Conservation (phyloP, 495 filamentous ascomycete species). For the Aspergillus leporis region DNA sequence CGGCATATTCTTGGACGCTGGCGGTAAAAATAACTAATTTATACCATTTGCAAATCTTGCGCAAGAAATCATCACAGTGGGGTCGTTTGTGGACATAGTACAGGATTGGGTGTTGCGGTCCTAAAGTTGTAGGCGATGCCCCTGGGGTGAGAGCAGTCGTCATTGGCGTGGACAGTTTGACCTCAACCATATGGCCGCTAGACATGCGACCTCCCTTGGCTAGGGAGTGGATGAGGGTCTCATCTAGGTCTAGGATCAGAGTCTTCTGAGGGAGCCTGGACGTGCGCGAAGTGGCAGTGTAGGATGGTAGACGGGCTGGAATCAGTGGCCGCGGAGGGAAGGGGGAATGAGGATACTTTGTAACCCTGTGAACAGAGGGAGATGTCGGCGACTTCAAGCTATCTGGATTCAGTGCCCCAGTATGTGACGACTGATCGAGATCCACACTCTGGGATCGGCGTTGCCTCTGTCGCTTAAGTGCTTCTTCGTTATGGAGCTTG, state of each 20-base stretch:
- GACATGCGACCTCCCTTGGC: constrained; percentile 95
- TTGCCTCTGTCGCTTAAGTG: constrained; percentile 54
- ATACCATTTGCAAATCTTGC: constrained; percentile 96
- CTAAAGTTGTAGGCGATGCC: constrained; percentile 61
- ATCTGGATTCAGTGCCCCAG: constrained; percentile 37
- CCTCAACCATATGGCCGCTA: constrained; percentile 98
- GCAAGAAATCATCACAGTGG: constrained; percentile 93
- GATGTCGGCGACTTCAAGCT: constrained; percentile 87
- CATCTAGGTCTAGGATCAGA: constrained; percentile 91
- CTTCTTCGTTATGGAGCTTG: constrained; percentile 83
- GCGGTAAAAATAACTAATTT: constrained; percentile 97
- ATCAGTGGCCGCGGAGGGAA: constrained; percentile 88
- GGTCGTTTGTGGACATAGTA: constrained; percentile 99
- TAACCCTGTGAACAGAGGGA: constrained; percentile 66
- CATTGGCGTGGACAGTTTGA: constrained; percentile 72
- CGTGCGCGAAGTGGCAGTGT: constrained; percentile 54
- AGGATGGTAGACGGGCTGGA: constrained; percentile 81
- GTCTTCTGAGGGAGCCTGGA: constrained; percentile 72
- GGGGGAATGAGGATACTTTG: constrained; percentile 85
- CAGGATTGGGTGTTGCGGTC: constrained; percentile 90
- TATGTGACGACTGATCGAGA: constrained; percentile 31
- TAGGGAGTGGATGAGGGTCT: constrained; percentile 96
- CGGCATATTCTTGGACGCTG: constrained; percentile 96
- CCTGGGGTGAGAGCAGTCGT: constrained; percentile 61
- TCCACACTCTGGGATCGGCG: constrained; percentile 39